Base-by-base conservation (phyloP, 169 alveolate species). In the Cryptosporidium canis region DNA sequence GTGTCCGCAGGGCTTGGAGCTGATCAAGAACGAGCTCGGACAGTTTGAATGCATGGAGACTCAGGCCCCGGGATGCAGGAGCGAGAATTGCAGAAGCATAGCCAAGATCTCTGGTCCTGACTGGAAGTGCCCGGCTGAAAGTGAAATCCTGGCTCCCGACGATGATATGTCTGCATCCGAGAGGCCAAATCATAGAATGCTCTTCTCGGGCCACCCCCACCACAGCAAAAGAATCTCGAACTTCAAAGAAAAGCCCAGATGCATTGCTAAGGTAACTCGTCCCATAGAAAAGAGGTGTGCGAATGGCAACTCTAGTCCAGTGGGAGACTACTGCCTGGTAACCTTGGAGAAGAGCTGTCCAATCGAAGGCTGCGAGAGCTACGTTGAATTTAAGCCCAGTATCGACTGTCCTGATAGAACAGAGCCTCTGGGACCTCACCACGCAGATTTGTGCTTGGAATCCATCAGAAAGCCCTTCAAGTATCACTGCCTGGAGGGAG, bases 401-500 rank as follows among this genome's bases (percentile, higher is more conserved):
- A 39, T 77, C 9, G 58, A 56, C n/a, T 77, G 87, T 41, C 70
- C 70, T 21, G 55, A 41, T 3, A 44, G 44, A 21, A 39, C 87
- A 1, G 77, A 58, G 31, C 12, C 87, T 9, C 87, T 44, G n/a
- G 87, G 87, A 61, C 33, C 21, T 12, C 77, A 77, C 24, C 55
- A 58, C 9, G 87, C 77, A 18, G 87, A 77, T 58, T 14, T 77
- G 51, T 77, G 87, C 44, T 37, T 39, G 58, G 71, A 56, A 43
- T 58, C 64, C 3, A 31, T 77, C 31, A 55, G 24, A 35, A 58
- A 18, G 24, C 87, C 87, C 12, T 77, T 77, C 18, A 58, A 43
- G 24, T 77, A 77, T 61, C 35, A 55, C 11, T 77, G 87, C 27
- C 45, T 33, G 24, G 7, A 6, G 8, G 87, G 87, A 33, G 87